Base-by-base conservation (phyloP, 352 stramenopile species). In the Halophytophthora polymorphica region DNA sequence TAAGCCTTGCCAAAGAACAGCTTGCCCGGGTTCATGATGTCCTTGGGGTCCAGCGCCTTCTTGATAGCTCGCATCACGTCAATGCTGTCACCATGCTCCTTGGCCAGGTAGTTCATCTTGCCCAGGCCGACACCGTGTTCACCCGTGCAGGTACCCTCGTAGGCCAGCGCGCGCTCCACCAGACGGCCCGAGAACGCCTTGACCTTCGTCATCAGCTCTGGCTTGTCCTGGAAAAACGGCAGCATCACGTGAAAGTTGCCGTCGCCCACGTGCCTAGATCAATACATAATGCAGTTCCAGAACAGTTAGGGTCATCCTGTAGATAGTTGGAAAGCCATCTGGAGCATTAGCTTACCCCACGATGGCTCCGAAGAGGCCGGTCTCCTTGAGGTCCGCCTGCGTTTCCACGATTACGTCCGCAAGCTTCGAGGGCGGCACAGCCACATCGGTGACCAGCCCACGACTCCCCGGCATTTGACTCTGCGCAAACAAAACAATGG, bases 211-310 rank as follows among this genome's bases (percentile, higher is more conserved):
- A 97, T 83, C 43, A 98, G 81, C 47, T 85, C 68, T 6, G 80
- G 64, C 51, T 98, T 73, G 49, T 96, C 74, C 35, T 69, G 71
- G 51, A 91, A 74, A 57, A 96, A 88, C 18, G 97, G 90, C 42
- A 99, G 69, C 66, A 98, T 98, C 39, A 95, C 95, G 73, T 99
- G 96, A 67, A 99, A 99, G 73, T 99, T 99, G 37, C 96, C 97
- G 61, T 99, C 97, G 18, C 97, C 86, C 2, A 96, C 81, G 56
- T 96, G 86, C 56, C 68, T 83, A n/a, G n/a, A n/a, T n/a, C n/a
- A n/a, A n/a, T n/a, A n/a, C n/a, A n/a, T n/a, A n/a, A n/a, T n/a
- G n/a, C n/a, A n/a, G n/a, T n/a, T n/a, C n/a, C n/a, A n/a, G n/a
- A n/a, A n/a, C n/a, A n/a, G n/a, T n/a, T n/a, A n/a, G n/a, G n/a